phyloP scores from a whole-genome alignment of 1,284 basidiomycete species.

The Thelephora terrestris region DNA sequence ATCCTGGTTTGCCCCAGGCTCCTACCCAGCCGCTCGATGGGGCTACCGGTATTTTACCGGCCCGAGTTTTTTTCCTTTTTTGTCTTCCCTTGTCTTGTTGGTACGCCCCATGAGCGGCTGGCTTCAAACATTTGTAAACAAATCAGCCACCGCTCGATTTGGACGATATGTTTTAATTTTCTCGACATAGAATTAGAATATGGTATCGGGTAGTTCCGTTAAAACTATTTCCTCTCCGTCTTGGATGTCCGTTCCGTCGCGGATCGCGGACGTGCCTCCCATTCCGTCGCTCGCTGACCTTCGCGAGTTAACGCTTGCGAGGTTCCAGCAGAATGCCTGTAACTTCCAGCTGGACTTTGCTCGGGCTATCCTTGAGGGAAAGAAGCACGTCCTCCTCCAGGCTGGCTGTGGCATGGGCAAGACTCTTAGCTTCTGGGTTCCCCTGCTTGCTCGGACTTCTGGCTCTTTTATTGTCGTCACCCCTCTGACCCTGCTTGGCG shows the following conservation, averaged over 20 bases:
- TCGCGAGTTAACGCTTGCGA: neutral
- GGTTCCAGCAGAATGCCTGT: slow-evolving; percentile 6
- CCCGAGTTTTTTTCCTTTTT: too few species aligned
- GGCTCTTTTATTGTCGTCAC: slow-evolving; percentile 20
- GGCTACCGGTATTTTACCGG: too few species aligned
- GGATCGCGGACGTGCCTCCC: neutral
- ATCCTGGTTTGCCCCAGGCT: too few species aligned
- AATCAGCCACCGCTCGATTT: neutral
- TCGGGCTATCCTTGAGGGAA: slow-evolving; percentile 6
- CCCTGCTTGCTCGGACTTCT: slow-evolving; percentile 16
- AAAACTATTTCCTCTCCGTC: too few species aligned
- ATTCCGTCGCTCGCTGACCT: slow-evolving; percentile 5
- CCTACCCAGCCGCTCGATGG: too few species aligned
- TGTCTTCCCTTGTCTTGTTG: too few species aligned
- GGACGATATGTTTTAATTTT: neutral
- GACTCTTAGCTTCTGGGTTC: slow-evolving; percentile 23
- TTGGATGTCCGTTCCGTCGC: too few species aligned
- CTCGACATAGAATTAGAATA: neutral
- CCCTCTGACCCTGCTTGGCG: slow-evolving; percentile 19
- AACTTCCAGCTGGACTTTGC: slow-evolving; percentile 13
- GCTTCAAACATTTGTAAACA: slow-evolving; percentile 8
- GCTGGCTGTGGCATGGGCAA: slow-evolving; percentile 21
- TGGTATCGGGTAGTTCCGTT: neutral
- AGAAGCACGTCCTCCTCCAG: slow-evolving; percentile 14
- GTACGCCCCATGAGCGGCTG: slow-evolving; percentile 3